Evolutionary conservation across 495 filamentous ascomycete species (phyloP), one percentile per base, ranked within the genome.

Genomic region (Tuber brumale): DNA sequence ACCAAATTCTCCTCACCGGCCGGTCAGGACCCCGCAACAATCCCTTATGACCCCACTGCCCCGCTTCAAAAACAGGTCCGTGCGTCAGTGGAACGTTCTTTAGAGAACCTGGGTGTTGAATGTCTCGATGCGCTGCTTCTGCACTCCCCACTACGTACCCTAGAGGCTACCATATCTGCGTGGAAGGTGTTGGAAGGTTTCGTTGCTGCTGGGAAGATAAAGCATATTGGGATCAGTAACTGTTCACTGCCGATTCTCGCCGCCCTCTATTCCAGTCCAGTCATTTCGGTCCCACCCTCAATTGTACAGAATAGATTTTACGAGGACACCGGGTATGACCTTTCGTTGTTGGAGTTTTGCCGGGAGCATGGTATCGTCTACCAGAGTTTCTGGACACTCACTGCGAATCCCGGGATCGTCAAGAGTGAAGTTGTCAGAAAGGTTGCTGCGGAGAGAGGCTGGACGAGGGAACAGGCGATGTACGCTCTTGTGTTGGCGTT

Each of bases 361-460:
- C 84, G 85, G 21, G 86, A 88, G 46, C 84, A 87, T 10, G 85
- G 85, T 39, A 89, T 92, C 51, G 81, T 87, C 23, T 95, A 93
- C 81, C 92, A 95, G 82, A 87, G 89, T 35, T 95, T 94, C 84
- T 94, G 92, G 92, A 94, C 91, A 1, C 81, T 95, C 82, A 92
- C 89, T 0, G 93, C 88, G 0, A 95, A 95, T 77, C 88, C 86
- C 16, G 83, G 87, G 23, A 85, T 94, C 69, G 74, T 90, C 43
- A 86, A 81, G 66, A 87, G 85, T 44, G 78, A 78, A 10, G 83
- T 87, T 35, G 90, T 94, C 8, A 78, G 79, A 75, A 82, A 80
- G 18, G 80, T 95, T 35, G 89, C 89, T 21, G 70, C 83, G 21
- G 81, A 78, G n/a, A 82, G 83, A 3, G 79, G 81, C 0, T 88